Conservation (phyloP, 805 yeast genomes). For the Candida silvatica region DNA sequence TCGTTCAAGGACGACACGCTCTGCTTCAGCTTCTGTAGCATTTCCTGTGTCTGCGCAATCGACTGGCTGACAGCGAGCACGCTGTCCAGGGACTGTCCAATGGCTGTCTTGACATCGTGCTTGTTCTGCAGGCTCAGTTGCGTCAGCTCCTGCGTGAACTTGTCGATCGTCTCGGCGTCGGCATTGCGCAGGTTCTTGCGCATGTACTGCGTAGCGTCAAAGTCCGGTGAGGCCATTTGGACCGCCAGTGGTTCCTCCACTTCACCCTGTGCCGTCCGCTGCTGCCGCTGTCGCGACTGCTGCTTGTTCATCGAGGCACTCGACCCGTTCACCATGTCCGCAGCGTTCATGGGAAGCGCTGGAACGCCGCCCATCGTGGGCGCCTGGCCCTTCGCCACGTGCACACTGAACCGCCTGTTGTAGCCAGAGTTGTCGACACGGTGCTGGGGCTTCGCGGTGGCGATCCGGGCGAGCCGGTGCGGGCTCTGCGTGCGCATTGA, state of each 20-base stretch:
- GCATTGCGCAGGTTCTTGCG: constrained; percentile 49
- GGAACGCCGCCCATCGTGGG: constrained; percentile 1
- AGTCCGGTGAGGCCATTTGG: constrained; percentile 30
- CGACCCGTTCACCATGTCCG: neutral
- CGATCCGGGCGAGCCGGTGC: neutral
- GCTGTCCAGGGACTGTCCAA: constrained; percentile 55
- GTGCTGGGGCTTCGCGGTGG: constrained; percentile 8
- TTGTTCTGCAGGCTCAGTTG: constrained; percentile 28
- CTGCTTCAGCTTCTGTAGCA: constrained; percentile 51
- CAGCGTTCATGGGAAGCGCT: constrained; percentile 1
- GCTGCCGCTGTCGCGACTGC: no score
- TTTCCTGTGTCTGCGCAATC: constrained; percentile 54
- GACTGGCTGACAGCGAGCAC: constrained; percentile 53
- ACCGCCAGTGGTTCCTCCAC: neutral
- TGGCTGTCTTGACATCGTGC: constrained; percentile 47
- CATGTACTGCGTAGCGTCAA: constrained; percentile 41
- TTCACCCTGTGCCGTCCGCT: neutral
- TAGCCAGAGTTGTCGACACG: constrained; percentile 13
- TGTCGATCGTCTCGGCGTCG: constrained; percentile 64
- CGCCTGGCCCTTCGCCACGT: constrained; percentile 3
- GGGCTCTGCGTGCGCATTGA: neutral
- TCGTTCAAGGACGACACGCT: constrained; percentile 52
- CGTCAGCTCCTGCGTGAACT: constrained; percentile 33
- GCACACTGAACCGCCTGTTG: constrained; percentile 18
- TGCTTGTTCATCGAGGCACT: neutral